A percentile compares a stretch with the other conserved stretches of the same genome.
These are phyloP conservation scores for Skeletonema menzelii DNA, from an alignment of 108 stramenopile genomes.

Conservation along the genomic window DNA sequence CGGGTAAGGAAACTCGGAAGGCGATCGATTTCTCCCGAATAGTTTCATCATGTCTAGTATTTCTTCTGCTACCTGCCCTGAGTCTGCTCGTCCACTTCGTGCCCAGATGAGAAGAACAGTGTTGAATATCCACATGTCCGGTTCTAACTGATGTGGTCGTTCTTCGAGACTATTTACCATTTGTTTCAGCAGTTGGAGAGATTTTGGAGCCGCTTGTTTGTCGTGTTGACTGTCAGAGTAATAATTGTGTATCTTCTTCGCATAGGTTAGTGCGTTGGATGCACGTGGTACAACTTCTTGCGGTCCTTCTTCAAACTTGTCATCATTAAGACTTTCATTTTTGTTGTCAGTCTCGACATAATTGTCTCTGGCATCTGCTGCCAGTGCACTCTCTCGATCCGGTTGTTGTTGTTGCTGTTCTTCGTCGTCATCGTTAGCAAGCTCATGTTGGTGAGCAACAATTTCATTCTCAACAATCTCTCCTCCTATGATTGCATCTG, in stretches of 20 bases:
- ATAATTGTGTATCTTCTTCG: not conserved
- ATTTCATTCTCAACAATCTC: not conserved
- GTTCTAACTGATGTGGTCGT: not conserved
- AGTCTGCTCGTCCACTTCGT: not conserved
- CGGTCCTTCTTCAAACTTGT: not conserved
- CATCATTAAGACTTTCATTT: not conserved
- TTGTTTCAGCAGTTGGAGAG: not conserved
- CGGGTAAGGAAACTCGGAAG: not conserved
- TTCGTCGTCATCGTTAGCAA: not conserved
- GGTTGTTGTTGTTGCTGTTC: not conserved
- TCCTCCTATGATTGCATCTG: not conserved
- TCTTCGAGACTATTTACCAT: slow-evolving; percentile 7
- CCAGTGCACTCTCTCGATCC: not conserved
- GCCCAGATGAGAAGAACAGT: not conserved
- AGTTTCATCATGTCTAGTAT: not conserved
- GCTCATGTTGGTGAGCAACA: not conserved
- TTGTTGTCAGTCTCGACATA: not conserved
- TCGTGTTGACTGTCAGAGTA: not conserved
- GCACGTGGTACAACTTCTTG: not conserved
- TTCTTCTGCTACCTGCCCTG: not conserved
- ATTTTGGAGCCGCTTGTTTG: not conserved
- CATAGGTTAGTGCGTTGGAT: not conserved
- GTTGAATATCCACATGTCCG: slow-evolving; percentile 7
- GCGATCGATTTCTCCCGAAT: not conserved
- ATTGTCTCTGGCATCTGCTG: not conserved